Evolutionary conservation across 129 eudicot genomes (phyloP), one percentile per base, ranked within the genome.

Genomic region (Lactuca saligna): DNA sequence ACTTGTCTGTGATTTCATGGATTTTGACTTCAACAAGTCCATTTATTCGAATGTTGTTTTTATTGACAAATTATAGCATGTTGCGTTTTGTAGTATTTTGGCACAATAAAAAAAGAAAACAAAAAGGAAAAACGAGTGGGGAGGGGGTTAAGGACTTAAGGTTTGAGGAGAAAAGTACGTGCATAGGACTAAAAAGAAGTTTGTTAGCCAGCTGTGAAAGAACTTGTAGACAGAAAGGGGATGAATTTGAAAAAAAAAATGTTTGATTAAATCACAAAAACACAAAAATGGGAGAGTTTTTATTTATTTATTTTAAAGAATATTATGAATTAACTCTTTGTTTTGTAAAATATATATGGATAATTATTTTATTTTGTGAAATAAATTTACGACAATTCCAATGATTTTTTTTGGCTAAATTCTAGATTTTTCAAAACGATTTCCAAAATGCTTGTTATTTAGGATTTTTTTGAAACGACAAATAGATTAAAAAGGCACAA

Each of bases 181-280:
- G 66, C 66, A 37, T 35, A 61, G 8, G 66, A 61, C 66, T 61
- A 61, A 61, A 10, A 15, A n/a, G 38, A 49, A 49, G n/a, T 17
- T 17, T 49, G 20, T 50, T 72, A 72, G 76, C 69, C 69, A 72
- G 69, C 76, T 72, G 44, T 34, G 69, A 49, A 62, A 46, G 64
- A 71, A 20, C 58, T 34, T 15, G 66, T 70, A 15, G 10, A 57
- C 65, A 54, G 51, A 46, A 46, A 11, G 51, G 41, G 10, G 63
- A 29, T 29, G 29, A 29, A 57, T 20, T 5, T 1, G 3, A 11
- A 29, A 57, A 5, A 57, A 5, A 57, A 44, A 8, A 44, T 44
- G 0, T 9, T 8, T 4, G 50, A 13, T 2, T 3, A 35, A 46
- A 3, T 46, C 51, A 46, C 15, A 46, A 11, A 46, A 46, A 46